These are phyloP conservation scores for Kodamaea sp. DNA, from an alignment of 1,139 yeast genomes.

Conservation along the genomic window DNA sequence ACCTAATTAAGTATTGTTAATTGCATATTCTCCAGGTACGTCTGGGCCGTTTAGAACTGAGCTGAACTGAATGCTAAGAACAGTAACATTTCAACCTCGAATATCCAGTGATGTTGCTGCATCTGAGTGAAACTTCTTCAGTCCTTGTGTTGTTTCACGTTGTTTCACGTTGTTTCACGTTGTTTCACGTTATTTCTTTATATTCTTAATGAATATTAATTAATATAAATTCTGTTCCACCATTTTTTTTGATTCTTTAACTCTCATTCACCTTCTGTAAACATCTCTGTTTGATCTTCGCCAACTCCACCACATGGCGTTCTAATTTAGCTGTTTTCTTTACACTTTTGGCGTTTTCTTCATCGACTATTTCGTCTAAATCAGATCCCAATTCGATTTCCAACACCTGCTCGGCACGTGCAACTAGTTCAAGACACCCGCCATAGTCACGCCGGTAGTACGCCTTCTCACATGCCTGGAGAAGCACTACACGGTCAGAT, in stretches of 20 bases:
- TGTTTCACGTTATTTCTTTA: no score
- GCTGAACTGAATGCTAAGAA: no score
- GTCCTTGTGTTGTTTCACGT: no score
- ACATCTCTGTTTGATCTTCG: conserved; percentile 44
- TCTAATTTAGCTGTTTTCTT: conserved; percentile 40
- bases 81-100: no score
- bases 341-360: conserved; percentile 18
- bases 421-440: conserved; percentile 41
- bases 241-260: no score
- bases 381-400: conserved; percentile 31
- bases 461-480: conserved; percentile 51
- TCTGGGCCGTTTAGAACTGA: no score
- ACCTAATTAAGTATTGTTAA: no score
- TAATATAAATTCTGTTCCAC: neutral
- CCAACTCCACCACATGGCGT: conserved; percentile 48
- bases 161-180: no score
- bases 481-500: conserved; percentile 34
- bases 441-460: conserved; percentile 49
- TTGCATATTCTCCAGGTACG: no score
- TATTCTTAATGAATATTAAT: no score
- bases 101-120: no score
- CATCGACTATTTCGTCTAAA: conserved; percentile 9
- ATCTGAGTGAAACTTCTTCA: no score
- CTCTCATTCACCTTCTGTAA: conserved; percentile 11
- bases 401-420: conserved; percentile 30